These are phyloP conservation scores for Cronartium ribicola DNA, from an alignment of 1,284 basidiomycete genomes.

Conservation along the genomic window DNA sequence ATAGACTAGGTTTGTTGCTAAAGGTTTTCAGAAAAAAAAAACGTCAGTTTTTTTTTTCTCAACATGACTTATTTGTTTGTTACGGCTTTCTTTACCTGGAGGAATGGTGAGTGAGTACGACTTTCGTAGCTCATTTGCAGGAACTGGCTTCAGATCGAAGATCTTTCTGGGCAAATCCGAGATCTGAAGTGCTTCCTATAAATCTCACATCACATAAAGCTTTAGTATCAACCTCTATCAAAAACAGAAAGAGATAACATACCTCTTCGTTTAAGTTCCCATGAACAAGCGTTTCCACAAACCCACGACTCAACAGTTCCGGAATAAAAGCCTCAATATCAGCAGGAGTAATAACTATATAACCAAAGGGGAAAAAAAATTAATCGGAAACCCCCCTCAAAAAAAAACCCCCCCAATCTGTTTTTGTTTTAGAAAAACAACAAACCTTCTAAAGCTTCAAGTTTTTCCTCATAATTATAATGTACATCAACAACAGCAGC, in stretches of 20 bases:
- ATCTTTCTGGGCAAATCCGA: conserved; percentile 69
- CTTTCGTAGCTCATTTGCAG: conserved; percentile 58
- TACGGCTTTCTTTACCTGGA: conserved; percentile 55
- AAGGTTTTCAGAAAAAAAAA: not conserved
- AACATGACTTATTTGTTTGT: conserved; percentile 38
- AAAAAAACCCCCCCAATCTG: not conserved
- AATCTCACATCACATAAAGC: not conserved
- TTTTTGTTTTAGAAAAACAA: not conserved
- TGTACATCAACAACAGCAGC: conserved; percentile 12
- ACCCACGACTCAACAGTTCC: conserved; percentile 64
- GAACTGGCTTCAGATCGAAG: conserved; percentile 61
- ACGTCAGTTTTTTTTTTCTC: not conserved
- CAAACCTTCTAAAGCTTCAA: conserved; percentile 5
- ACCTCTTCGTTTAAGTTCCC: conserved; percentile 80
- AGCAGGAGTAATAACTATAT: conserved; percentile 63
- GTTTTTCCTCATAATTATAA: conserved; percentile 35
- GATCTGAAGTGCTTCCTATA: conserved; percentile 69
- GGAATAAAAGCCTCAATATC: conserved; percentile 68
- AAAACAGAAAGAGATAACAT: not conserved
- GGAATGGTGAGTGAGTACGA: conserved; percentile 68
- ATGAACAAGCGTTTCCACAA: conserved; percentile 71
- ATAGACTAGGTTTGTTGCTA: conserved; percentile 64
- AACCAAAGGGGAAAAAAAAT: not conserved
- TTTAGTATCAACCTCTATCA: conserved; percentile 27
- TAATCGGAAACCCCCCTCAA: not conserved